phyloP scores from a whole-genome alignment of 2,329 filamentous ascomycete genomes.

The Ustulina deusta region DNA sequence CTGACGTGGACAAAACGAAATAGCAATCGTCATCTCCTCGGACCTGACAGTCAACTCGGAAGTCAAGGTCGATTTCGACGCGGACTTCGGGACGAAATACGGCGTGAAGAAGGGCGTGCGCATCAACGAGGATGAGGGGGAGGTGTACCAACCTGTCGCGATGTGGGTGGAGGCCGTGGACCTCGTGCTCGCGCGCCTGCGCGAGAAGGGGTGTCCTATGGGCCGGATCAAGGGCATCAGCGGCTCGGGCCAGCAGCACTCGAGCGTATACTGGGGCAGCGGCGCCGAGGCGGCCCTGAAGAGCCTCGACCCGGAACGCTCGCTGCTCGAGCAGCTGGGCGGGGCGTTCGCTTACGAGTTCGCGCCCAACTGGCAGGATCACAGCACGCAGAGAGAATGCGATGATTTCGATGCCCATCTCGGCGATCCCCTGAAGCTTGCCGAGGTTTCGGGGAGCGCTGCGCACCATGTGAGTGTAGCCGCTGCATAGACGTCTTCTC shows the following conservation, averaged over 20 bases:
- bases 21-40: conserved; percentile 85
- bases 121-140: conserved; percentile 82
- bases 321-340: conserved; percentile 78
- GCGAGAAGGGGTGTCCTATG: conserved; percentile 77
- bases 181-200: conserved; percentile 80
- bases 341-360: conserved; percentile 83
- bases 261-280: conserved; percentile 91
- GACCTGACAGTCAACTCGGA: conserved; percentile 83
- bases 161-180: conserved; percentile 96
- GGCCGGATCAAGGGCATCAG: conserved; percentile 82
- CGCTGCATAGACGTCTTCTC: background rate
- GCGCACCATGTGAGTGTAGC: conserved; percentile 83
- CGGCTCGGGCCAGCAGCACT: conserved; percentile 96
- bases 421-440: conserved; percentile 75
- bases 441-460: conserved; percentile 86
- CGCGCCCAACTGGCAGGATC: conserved; percentile 98
- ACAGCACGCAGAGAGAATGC: conserved; percentile 92
- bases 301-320: conserved; percentile 68
- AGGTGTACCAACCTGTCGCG: conserved; percentile 92
- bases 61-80: conserved; percentile 95
- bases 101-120: conserved; percentile 88
- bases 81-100: conserved; percentile 79
- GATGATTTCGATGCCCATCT: conserved; percentile 84
- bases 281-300: conserved; percentile 74
- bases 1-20: conserved; percentile 25